Evolutionary conservation across 164 flowering plant genomes (phyloP), one percentile per base, ranked within the genome.

Genomic region (Dillenia turbinata): DNA sequence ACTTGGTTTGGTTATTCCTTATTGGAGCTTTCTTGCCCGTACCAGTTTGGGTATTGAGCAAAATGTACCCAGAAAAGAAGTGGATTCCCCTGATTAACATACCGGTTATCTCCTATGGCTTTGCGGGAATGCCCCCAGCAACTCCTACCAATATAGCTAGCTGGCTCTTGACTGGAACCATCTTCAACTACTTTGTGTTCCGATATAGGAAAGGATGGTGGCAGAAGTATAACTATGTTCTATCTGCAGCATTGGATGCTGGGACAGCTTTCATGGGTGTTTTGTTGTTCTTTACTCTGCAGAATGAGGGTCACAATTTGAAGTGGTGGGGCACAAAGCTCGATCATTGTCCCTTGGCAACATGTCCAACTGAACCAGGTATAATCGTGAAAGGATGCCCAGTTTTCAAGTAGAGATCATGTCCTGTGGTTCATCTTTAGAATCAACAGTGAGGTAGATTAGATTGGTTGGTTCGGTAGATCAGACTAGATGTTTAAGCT

Each of bases 241-340:
- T 92, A 12, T 92, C 96, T 5, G 98, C 98, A 15, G 98, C 96
- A 15, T 54, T 92, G 63, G 97, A 92, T 66, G 96, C 97, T 1
- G 97, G 97, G 49, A 92, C 97, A 9, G 96, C 97, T 51, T 92
- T 92, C 81, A 92, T 92, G 97, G 97, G 84, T 8, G 97, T 92
- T 13, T 66, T 92, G 3, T 48, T 92, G 49, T 92, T 84, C 71
- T 87, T 92, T 46, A 85, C 85, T 13, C 54, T 92, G 55, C 96
- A 87, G 53, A 92, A 87, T 45, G 71, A 77, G 52, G 68, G 71
- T 51, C 63, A 62, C 9, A 71, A 75, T 17, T 52, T 92, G 69
- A 85, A 79, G 12, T 92, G 97, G 97, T 92, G 97, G 97, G 97
- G 97, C 0, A 69, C 96, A 0, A 56, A 83, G 24, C 47, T 78